phyloP scores from a whole-genome alignment of 1,284 basidiomycete genomes.

The Tilletia setariae region DNA sequence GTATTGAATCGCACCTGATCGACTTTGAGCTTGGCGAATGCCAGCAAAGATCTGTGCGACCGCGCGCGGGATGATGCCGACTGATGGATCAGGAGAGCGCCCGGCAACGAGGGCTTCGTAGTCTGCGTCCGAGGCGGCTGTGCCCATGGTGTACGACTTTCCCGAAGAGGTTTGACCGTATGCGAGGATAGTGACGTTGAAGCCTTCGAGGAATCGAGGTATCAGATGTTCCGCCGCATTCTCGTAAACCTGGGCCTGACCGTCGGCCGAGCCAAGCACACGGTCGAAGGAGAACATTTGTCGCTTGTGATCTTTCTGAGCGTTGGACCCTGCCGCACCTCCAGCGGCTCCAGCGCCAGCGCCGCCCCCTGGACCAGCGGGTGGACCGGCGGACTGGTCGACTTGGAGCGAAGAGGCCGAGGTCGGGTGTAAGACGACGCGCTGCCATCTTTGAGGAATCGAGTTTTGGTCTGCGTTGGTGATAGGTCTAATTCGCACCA shows the following conservation, averaged over 20 bases:
- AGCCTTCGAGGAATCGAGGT: conserved; percentile 86
- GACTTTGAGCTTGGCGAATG: conserved; percentile 56
- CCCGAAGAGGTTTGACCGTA: conserved; percentile 97
- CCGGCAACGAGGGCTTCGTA: conserved; percentile 43
- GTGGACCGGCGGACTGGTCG: conserved; percentile 30
- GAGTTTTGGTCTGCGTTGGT: conserved; percentile 71
- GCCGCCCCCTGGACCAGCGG: conserved; percentile 49
- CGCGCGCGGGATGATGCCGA: conserved; percentile 88
- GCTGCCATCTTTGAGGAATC: conserved; percentile 90
- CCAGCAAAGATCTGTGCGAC: conserved; percentile 83
- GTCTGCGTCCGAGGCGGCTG: conserved; percentile 36
- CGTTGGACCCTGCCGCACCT: conserved; percentile 56
- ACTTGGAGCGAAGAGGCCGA: conserved; percentile 55
- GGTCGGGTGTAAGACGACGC: conserved; percentile 68
- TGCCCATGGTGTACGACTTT: conserved; percentile 90
- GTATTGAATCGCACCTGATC: conserved; percentile 60
- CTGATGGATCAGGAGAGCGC: conserved; percentile 34
- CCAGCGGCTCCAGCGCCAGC: conserved; percentile 60
- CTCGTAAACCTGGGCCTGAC: conserved; percentile 79
- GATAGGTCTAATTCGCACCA: conserved; percentile 81
- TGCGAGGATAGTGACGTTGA: conserved; percentile 95
- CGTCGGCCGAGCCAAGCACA: conserved; percentile 76
- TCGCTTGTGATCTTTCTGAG: conserved; percentile 57
- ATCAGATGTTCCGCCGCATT: conserved; percentile 79
- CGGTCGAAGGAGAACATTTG: conserved; percentile 90